Percentiles rank a stretch among this genome's conserved stretches.
Evolutionary conservation across 805 yeast genomes (phyloP).

Genomic region (Candida berthetii): DNA sequence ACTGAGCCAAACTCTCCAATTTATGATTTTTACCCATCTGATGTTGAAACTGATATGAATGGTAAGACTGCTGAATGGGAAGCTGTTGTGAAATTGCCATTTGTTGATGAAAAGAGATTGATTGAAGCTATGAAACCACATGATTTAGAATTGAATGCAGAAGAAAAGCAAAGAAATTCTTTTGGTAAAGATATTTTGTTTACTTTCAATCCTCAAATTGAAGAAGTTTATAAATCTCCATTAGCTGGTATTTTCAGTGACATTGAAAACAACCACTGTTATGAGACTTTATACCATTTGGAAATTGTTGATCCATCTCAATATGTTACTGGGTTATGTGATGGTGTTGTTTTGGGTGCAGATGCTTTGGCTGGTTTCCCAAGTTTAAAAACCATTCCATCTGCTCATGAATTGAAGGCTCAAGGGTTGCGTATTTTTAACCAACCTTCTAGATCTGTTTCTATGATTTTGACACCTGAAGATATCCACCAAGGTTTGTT

Average conservation of each 20-base stretch:
- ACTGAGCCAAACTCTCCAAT: slow-evolving; percentile 82
- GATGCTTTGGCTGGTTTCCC: slow-evolving; percentile 88
- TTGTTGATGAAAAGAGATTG: slow-evolving; percentile 80
- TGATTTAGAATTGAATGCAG: slow-evolving; percentile 55
- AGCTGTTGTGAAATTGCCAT: slow-evolving; percentile 88
- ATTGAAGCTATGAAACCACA: slow-evolving; percentile 66
- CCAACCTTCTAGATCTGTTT: slow-evolving; percentile 76
- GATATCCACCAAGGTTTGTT: slow-evolving; percentile 50
- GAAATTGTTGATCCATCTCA: slow-evolving; percentile 36
- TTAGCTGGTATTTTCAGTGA: slow-evolving; percentile 72
- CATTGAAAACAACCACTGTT: slow-evolving; percentile 73
- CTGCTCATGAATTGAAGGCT: slow-evolving; percentile 41
- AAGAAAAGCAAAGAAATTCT: slow-evolving; percentile 67
- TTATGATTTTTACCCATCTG: slow-evolving; percentile 82
- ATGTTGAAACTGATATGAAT: slow-evolving; percentile 83
- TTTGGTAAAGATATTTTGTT: slow-evolving; percentile 69
- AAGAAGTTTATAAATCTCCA: slow-evolving; percentile 65
- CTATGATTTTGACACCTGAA: slow-evolving; percentile 61
- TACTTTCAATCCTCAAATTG: slow-evolving; percentile 70
- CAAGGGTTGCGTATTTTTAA: slow-evolving; percentile 76
- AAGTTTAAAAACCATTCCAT: slow-evolving; percentile 65
- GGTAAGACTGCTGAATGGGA: slow-evolving; percentile 98
- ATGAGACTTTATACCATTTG: slow-evolving; percentile 48
- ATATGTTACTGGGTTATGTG: slow-evolving; percentile 49
- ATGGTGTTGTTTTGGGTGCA: slow-evolving; percentile 65